A percentile compares a stretch with the other conserved stretches of the same genome.
Evolutionary conservation across 768 basidiomycete species (phyloP).

Genomic region (Boletus rubescentipes): DNA sequence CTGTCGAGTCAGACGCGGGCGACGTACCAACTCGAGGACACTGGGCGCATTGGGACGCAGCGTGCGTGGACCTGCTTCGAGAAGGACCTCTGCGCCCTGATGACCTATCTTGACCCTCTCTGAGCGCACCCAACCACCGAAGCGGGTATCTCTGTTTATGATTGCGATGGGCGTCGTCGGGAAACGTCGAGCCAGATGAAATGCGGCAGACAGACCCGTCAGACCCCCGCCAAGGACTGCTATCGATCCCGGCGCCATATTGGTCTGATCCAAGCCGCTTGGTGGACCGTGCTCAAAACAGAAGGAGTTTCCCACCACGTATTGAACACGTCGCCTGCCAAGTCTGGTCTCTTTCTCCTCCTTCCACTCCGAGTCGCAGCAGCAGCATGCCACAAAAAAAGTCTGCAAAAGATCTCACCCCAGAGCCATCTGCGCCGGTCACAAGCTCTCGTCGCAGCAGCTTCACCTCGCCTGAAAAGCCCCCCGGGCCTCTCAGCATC

Average conservation of each 20-base stretch:
- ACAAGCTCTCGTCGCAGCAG: conserved; percentile 28
- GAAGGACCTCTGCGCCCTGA: conserved; percentile 45
- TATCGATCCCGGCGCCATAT: conserved; percentile 38
- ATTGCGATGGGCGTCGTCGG: conserved; percentile 60
- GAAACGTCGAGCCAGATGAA: conserved; percentile 68
- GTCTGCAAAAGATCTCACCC: conserved; percentile 8
- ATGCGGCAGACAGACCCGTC: conserved; percentile 79
- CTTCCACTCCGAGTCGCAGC: background rate
- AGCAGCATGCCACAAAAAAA: conserved; percentile 23
- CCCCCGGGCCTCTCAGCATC: conserved; percentile 55
- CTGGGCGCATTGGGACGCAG: conserved; percentile 73
- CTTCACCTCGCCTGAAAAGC: conserved; percentile 35
- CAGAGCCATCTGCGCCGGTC: conserved; percentile 11
- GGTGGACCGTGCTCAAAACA: background rate
- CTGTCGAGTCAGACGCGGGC: conserved; percentile 3
- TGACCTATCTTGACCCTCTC: conserved; percentile 42
- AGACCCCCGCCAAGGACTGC: conserved; percentile 80
- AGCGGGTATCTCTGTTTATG: conserved; percentile 58
- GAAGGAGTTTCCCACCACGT: conserved; percentile 20
- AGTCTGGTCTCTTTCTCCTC: background rate
- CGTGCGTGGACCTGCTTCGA: conserved; percentile 89
- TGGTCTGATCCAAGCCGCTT: background rate
- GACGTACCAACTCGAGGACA: conserved; percentile 73
- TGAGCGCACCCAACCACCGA: conserved; percentile 88
- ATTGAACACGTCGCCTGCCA: conserved; percentile 23